Evolutionary conservation across 1,284 basidiomycete species (phyloP).

Genomic region (Trametes versicolor): DNA sequence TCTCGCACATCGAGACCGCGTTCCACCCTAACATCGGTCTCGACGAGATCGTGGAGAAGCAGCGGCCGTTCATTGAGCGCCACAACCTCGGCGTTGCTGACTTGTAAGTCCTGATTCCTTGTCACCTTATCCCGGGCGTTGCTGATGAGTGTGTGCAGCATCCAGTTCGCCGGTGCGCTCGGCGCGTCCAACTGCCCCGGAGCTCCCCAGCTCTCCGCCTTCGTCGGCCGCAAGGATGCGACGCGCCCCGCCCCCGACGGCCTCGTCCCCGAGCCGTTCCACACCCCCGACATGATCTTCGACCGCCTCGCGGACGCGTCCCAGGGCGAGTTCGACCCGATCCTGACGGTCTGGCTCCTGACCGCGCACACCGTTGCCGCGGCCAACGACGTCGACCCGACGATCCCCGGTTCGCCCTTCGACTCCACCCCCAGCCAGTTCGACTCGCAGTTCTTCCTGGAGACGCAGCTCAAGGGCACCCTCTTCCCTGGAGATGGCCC

Average conservation of each 20-base stretch:
- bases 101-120: slow-evolving; percentile 25
- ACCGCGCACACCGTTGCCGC: slow-evolving; percentile 40
- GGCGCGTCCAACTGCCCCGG: slow-evolving; percentile 44
- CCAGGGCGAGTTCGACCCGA: slow-evolving; percentile 42
- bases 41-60: slow-evolving; percentile 41
- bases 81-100: slow-evolving; percentile 42
- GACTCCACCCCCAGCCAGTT: slow-evolving; percentile 34
- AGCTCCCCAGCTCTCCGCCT: slow-evolving; percentile 42
- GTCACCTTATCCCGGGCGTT: background rate
- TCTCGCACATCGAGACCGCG: slow-evolving; percentile 37
- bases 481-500: slow-evolving; percentile 41
- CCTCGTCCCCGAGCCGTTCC: slow-evolving; percentile 54
- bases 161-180: slow-evolving; percentile 45
- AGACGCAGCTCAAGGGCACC: slow-evolving; percentile 38
- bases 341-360: slow-evolving; percentile 54
- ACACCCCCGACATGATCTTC: slow-evolving; percentile 43
- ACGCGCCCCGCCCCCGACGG: slow-evolving; percentile 47
- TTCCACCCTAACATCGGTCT: slow-evolving; percentile 42
- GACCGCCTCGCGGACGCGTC: slow-evolving; percentile 39
- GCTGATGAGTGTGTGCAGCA: slow-evolving; percentile 23
- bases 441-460: slow-evolving; percentile 37
- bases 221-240: slow-evolving; percentile 44
- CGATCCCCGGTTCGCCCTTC: slow-evolving; percentile 36
- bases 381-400: slow-evolving; percentile 35
- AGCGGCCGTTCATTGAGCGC: slow-evolving; percentile 39